Base-by-base conservation (phyloP, 495 filamentous ascomycete species). In the Collariella sp. region DNA sequence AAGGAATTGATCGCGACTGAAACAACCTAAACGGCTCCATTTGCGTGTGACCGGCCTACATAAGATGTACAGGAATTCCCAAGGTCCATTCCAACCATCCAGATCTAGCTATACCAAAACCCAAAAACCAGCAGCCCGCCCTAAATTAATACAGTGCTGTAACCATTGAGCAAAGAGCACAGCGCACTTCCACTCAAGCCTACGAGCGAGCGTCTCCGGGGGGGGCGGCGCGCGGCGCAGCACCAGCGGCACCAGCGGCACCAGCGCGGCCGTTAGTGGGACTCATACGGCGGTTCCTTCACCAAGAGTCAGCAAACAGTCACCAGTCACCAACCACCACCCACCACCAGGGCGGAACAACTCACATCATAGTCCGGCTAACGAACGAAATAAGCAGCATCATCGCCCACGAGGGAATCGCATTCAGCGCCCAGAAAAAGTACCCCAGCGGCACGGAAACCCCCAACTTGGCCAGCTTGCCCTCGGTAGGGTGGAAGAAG, bases 331-430 rank as follows among this genome's bases (percentile, higher is more conserved):
- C 9, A 6, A 43, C 15, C 18, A 15, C 7, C 23, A 12, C 29
- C 7, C 23, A 12, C 29, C 2, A 10, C 9, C 18, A 16, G 29
- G 48, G n/a, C n/a, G 33, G 38, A 31, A 7, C 19, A 43, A 80
- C 89, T 84, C 75, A 96, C 93, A 96, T 95, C 66, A 96, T 75
- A 36, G 75, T 79, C 61, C 90, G 79, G 76, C 84, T 93, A 56
- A 90, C 64, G 60, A 96, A 81, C 54, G 84, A 88, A 58, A 97
- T 80, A 33, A 77, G 66, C 57, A 97, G 79, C 93, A 96, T 87
- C 59, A 85, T 77, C 9, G 70, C 70, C 80, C 79, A 82, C 69
- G 72, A 76, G 16, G 78, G 78, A 40, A 81, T 55, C 41, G 69
- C 56, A 59, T 71, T 83, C 61, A 88, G 79, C 47, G 73, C 67